Evolutionary conservation across 2,329 filamentous ascomycete genomes (phyloP).

Genomic region (Cladosporium sp.): DNA sequence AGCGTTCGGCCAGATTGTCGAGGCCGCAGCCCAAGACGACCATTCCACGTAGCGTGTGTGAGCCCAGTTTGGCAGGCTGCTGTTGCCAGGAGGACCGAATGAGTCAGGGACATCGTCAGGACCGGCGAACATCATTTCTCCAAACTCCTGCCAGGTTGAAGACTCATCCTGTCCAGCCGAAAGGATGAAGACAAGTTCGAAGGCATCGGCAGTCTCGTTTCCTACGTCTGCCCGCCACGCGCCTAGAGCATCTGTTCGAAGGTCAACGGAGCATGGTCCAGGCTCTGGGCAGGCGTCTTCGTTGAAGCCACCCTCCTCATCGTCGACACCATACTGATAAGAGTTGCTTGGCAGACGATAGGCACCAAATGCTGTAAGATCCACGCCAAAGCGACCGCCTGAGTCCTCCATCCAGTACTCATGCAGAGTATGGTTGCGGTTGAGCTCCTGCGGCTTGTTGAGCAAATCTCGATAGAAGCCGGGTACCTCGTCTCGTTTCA

Average conservation of each 20-base stretch:
- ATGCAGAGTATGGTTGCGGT: constrained; percentile 51
- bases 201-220: constrained; percentile 44
- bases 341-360: constrained; percentile 47
- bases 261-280: constrained; percentile 42
- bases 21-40: constrained; percentile 51
- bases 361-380: constrained; percentile 50
- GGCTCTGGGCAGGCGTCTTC: constrained; percentile 44
- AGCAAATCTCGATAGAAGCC: constrained; percentile 49
- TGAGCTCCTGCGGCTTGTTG: constrained; percentile 48
- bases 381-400: constrained; percentile 49
- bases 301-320: constrained; percentile 43
- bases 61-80: constrained; percentile 43
- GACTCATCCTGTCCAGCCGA: constrained; percentile 54
- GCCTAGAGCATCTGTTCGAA: constrained; percentile 47
- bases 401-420: constrained; percentile 58
- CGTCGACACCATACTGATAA: constrained; percentile 50
- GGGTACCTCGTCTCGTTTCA: constrained; percentile 46
- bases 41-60: constrained; percentile 51
- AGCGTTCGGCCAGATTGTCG: constrained; percentile 52
- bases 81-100: constrained; percentile 47
- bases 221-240: constrained; percentile 52
- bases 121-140: constrained; percentile 49
- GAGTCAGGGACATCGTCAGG: constrained; percentile 46
- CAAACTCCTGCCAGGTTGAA: constrained; percentile 55
- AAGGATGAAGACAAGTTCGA: constrained; percentile 52